Evolutionary conservation across 1,284 basidiomycete species (phyloP), one percentile per base, ranked within the genome.

Genomic region (Blastosporella zonata): DNA sequence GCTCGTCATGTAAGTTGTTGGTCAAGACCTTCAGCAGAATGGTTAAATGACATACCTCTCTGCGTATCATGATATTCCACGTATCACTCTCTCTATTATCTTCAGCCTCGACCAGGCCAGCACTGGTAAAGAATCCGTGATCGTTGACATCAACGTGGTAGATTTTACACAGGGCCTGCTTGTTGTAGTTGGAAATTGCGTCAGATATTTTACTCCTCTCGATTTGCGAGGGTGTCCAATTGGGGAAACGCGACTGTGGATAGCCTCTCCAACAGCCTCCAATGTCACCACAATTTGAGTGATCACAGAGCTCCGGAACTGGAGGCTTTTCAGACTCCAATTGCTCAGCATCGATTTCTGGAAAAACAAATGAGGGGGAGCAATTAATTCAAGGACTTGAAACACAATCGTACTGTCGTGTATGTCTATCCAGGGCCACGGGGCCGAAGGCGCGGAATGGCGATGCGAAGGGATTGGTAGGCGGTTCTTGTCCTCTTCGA

Each of bases 231-330:
- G 52, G 53, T 0, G 74, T 78, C 79, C 78, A 79, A 52, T 79
- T 81, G 22, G 72, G 74, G 44, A 77, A 80, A 18, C 65, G 62
- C 5, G 72, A 73, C 43, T 75, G 68, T 12, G 78, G 78, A 49
- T 80, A 80, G 6, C 59, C 59, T 45, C 31, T 59, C 70, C 70
- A 73, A 44, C 71, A 73, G 12, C 59, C 62, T 18, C 47, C 47
- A 7, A 2, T 29, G 15, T 23, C 10, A 10, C 58, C 50, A 54
- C 67, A 68, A 48, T 59, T 36, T 9, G 45, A 52, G 43, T 74
- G 74, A 47, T 68, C 59, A 50, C 73, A 76, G 7, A 60, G 57
- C 3, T 52, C 51, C 1, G 72, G 71, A 8, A 73, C 64, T 5
- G 72, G 72, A 2, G 68, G 70, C 12, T 61, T 43, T 20, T 62